These are phyloP conservation scores for Ustilago esculenta DNA, from an alignment of 1,284 basidiomycete species.

Conservation along the genomic window DNA sequence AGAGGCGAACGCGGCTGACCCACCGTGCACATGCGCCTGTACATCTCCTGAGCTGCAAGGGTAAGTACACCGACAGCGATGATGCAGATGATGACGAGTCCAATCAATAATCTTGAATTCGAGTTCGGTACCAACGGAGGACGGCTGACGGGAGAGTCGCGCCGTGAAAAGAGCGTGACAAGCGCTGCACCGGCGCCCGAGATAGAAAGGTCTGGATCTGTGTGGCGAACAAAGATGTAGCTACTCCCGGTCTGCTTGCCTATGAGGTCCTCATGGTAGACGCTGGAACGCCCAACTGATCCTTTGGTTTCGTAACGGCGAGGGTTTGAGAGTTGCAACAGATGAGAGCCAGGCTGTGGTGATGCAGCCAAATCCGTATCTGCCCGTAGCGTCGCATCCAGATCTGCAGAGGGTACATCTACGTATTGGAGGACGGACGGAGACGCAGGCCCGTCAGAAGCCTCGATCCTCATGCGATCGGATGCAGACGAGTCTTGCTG, in stretches of 20 bases:
- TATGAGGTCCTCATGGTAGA: conserved; percentile 25
- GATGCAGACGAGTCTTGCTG: conserved; percentile 3
- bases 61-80: conserved; percentile 39
- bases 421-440: conserved; percentile 2
- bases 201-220: conserved; percentile 17
- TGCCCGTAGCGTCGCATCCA: neutral
- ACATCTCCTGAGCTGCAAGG: conserved; percentile 30
- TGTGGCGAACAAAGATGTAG: conserved; percentile 32
- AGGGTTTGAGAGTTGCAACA: neutral
- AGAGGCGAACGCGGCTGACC: conserved; percentile 32
- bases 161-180: conserved; percentile 30
- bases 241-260: conserved; percentile 45
- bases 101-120: conserved; percentile 39
- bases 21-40: conserved; percentile 6
- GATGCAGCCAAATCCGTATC: neutral
- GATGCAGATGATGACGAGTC: conserved; percentile 43
- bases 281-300: neutral
- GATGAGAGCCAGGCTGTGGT: neutral
- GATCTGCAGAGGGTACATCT: neutral
- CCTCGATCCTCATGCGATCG: neutral
- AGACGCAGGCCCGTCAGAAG: neutral
- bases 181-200: conserved; percentile 23
- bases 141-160: conserved; percentile 31
- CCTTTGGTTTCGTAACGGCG: conserved; percentile 3
- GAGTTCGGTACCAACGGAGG: conserved; percentile 48